Base-by-base conservation (phyloP, 2,329 filamentous ascomycete species). In the Huntiella bhutanensis region DNA sequence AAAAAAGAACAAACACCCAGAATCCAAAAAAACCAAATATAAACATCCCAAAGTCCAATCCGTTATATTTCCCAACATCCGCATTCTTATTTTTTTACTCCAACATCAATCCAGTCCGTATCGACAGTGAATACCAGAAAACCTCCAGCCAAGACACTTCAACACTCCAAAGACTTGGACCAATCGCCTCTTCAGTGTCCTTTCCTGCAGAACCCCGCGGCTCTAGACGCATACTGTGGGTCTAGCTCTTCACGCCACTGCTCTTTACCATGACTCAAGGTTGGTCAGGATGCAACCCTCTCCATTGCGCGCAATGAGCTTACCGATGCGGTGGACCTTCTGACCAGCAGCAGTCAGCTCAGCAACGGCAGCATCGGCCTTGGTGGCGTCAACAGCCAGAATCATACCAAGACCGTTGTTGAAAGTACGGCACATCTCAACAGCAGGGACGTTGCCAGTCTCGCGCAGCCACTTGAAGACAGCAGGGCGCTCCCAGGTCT, bases 361-460 rank as follows among this genome's bases (percentile, higher is more conserved):
- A 45, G 66, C 61, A 15, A 67, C 66, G 2, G 83, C 77, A 34
- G 69, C 66, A 4, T 73, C 69, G 1, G 69, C 82, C 53, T 81
- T 71, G 33, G 65, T 69, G 47, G 71, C 66, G 22, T 72, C 73
- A 2, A 95, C 84, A 4, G 86, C 85, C 28, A 87, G 68, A 4
- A 95, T 82, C 87, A 98, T 96, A 41, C 91, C 91, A 39, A 98
- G 66, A 43, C 91, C 91, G 5, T 81, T 86, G 66, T 98, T 98
- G 72, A 94, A 96, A 2, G 86, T 91, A 49, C 86, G 72, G 44
- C 80, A 85, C 73, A 96, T 92, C 65, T 98, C 91, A 7, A 66
- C 58, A 1, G 78, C 69, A 45, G 70, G 73, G 32, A 96, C 77
- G 51, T 81, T 80, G n/a, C 75, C 76, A 3, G 68, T 66, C 51